Evolutionary conservation across 2,329 filamentous ascomycete genomes (phyloP).

Genomic region (Dactylellina drechsleri): DNA sequence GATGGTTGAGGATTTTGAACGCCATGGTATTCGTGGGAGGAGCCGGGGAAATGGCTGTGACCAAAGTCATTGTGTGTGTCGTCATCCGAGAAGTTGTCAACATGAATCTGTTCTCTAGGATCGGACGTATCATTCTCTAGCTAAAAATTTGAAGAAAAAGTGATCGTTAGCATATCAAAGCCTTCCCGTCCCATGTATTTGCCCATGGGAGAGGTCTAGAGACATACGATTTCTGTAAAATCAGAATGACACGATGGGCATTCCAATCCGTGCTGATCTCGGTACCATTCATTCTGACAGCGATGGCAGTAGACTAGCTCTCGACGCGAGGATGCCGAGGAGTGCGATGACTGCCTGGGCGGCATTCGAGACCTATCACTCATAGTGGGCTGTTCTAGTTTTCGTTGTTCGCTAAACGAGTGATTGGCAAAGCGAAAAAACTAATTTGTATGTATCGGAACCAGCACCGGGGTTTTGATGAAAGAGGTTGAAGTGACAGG

Average conservation of each 20-base stretch:
- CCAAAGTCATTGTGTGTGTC: conserved; percentile 21
- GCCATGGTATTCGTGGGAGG: conserved; percentile 5
- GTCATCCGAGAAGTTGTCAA: conserved; percentile 27
- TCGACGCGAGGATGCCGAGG: conserved; percentile 60
- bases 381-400: conserved; percentile 18
- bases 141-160: conserved; percentile 12
- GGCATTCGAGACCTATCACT: conserved; percentile 36
- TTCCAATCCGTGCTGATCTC: conserved; percentile 72
- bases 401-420: conserved; percentile 14
- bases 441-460: background rate
- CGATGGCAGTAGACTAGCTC: conserved; percentile 88
- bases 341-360: conserved; percentile 22
- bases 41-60: background rate
- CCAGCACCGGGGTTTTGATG: background rate
- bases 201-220: background rate
- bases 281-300: conserved; percentile 83
- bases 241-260: conserved; percentile 84
- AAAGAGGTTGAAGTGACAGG: background rate
- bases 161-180: conserved; percentile 6
- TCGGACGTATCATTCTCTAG: conserved; percentile 38
- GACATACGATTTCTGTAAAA: conserved; percentile 83
- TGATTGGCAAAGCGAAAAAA: background rate
- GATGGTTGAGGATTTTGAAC: conserved; percentile 12
- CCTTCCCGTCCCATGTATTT: background rate
- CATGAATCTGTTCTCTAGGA: conserved; percentile 14